Conservation (phyloP, 495 filamentous ascomycete species). For the Collariella sp. region DNA sequence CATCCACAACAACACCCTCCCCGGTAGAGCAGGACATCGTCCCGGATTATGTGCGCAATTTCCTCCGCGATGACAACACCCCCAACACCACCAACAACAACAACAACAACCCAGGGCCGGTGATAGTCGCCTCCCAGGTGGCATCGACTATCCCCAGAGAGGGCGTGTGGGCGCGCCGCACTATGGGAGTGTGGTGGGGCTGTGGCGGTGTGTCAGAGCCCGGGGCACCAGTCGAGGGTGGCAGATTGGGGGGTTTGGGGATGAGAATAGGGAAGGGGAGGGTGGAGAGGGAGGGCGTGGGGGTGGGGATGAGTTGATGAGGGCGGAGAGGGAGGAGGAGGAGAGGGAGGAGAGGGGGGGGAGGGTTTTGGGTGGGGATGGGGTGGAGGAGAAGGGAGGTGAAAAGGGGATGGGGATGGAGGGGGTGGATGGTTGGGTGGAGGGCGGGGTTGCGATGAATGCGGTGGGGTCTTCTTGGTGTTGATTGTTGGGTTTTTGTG, state of each 20-base stretch:
- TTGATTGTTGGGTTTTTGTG: conserved; percentile 33
- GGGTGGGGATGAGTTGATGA: background rate
- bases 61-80: conserved; percentile 36
- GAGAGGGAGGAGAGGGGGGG: conserved; percentile 12
- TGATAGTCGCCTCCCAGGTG: too few species aligned
- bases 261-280: background rate
- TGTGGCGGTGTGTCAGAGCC: conserved; percentile 11
- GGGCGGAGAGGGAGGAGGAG: conserved; percentile 3
- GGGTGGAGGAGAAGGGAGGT: conserved; percentile 14
- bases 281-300: background rate
- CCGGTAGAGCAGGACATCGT: conserved; percentile 32
- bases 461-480: conserved; percentile 27
- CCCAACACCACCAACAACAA: background rate
- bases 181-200: conserved; percentile 28
- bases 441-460: conserved; percentile 33
- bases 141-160: too few species aligned
- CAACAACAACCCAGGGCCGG: too few species aligned
- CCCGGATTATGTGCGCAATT: conserved; percentile 41
- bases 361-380: conserved; percentile 1
- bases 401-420: background rate
- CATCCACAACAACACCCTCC: conserved; percentile 1
- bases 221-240: conserved; percentile 25
- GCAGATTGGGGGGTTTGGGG: conserved; percentile 17
- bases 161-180: conserved; percentile 32
- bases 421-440: conserved; percentile 21